A percentile compares a stretch with the other conserved stretches of the same genome.
Evolutionary conservation across 768 basidiomycete species (phyloP).

Genomic region (Boletus rubescentipes): DNA sequence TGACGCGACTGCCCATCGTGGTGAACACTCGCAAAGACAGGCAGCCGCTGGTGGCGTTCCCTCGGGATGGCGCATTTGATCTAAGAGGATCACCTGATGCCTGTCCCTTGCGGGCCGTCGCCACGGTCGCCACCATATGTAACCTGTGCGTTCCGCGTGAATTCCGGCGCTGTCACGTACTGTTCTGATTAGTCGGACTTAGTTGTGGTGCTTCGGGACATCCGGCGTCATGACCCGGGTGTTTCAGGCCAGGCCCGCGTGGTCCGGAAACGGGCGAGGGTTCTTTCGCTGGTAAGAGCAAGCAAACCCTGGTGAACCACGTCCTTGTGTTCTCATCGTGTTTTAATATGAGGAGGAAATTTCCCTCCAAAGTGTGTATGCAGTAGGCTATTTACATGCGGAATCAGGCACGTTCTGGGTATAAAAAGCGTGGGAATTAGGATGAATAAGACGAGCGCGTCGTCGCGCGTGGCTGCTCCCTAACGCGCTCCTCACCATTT

Average conservation of each 20-base stretch:
- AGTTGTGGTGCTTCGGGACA: slow-evolving; percentile 19
- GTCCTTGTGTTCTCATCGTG: slow-evolving; percentile 14
- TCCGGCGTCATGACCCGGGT: slow-evolving; percentile 7
- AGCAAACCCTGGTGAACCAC: neutral
- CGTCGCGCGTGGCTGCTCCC: slow-evolving; percentile 37
- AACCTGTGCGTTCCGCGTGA: slow-evolving; percentile 28
- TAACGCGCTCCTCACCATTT: slow-evolving; percentile 38
- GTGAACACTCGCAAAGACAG: slow-evolving; percentile 2
- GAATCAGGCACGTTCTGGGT: slow-evolving; percentile 25
- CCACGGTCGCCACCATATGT: slow-evolving; percentile 9
- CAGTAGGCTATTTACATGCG: slow-evolving; percentile 16
- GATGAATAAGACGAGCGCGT: slow-evolving; percentile 40
- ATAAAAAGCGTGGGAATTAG: slow-evolving; percentile 32
- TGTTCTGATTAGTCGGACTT: slow-evolving; percentile 28
- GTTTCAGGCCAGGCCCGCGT: slow-evolving; percentile 15
- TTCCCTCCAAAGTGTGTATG: slow-evolving; percentile 8
- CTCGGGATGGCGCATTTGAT: slow-evolving; percentile 25
- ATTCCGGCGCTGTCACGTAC: slow-evolving; percentile 16
- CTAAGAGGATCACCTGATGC: slow-evolving; percentile 20
- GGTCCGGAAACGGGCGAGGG: neutral
- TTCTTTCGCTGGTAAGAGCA: slow-evolving; percentile 3
- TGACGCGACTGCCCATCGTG: slow-evolving; percentile 6
- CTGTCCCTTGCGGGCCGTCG: slow-evolving; percentile 10
- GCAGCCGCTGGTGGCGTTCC: slow-evolving; percentile 8
- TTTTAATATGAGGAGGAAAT: slow-evolving; percentile 8